These are phyloP conservation scores for Venturiaceae sp. DNA, from an alignment of 2,329 filamentous ascomycete genomes.

Conservation along the genomic window DNA sequence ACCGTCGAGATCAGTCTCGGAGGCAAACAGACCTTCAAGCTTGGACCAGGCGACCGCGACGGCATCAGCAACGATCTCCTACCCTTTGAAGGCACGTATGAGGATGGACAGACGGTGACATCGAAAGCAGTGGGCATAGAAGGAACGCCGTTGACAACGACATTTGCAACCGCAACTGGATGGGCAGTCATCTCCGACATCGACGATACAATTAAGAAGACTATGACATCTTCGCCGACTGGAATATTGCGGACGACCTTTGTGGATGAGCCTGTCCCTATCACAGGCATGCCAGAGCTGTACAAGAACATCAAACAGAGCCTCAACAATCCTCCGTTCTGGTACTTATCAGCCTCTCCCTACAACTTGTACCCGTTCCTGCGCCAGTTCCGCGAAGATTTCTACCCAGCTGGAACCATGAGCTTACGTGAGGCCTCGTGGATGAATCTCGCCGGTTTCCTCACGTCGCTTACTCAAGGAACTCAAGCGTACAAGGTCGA, in stretches of 20 bases:
- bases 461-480: constrained; percentile 68
- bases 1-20: constrained; percentile 56
- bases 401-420: constrained; percentile 71
- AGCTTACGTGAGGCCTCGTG: constrained; percentile 78
- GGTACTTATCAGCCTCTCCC: constrained; percentile 88
- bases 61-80: constrained; percentile 61
- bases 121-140: constrained; percentile 21
- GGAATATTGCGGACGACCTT: constrained; percentile 82
- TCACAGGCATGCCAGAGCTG: constrained; percentile 75
- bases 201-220: constrained; percentile 93
- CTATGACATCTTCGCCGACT: constrained; percentile 66
- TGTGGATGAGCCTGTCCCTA: constrained; percentile 59
- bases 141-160: constrained; percentile 53
- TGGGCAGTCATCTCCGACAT: constrained; percentile 86
- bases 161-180: constrained; percentile 65
- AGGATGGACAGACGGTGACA: constrained; percentile 21
- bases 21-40: constrained; percentile 20
- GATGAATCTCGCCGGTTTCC: constrained; percentile 72
- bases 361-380: constrained; percentile 93
- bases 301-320: constrained; percentile 55
- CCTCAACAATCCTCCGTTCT: constrained; percentile 61
- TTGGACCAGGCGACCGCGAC: constrained; percentile 62
- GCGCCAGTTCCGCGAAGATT: constrained; percentile 56
- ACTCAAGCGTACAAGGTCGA: constrained; percentile 81
- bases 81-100: constrained; percentile 35